Conservation (phyloP, 2,329 filamentous ascomycete genomes). For the Apiospora koreana region DNA sequence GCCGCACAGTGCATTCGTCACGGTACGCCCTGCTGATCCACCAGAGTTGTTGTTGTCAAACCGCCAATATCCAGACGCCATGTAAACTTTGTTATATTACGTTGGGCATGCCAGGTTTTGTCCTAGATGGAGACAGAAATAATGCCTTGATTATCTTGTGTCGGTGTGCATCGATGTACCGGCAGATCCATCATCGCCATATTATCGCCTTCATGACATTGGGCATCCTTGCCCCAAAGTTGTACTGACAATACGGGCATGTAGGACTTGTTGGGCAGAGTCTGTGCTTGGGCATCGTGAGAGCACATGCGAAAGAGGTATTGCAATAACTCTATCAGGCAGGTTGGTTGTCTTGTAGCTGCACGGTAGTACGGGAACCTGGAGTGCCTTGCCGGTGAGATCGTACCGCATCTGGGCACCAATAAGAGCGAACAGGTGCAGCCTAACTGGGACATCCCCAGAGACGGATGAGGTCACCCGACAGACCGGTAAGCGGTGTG, state of each 20-base stretch:
- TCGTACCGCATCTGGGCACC: background rate
- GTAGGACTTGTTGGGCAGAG: background rate
- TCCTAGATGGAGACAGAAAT: too few relatives aligned
- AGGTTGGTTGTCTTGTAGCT: background rate
- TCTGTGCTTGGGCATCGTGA: background rate
- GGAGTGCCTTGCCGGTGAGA: background rate
- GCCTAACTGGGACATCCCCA: background rate
- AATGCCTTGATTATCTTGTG: background rate
- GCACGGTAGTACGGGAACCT: background rate
- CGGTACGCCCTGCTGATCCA: conserved; percentile 1
- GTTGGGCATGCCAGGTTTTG: background rate
- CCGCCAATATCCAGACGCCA: background rate
- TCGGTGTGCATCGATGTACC: too few relatives aligned
- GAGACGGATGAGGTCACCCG: background rate
- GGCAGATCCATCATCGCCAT: background rate
- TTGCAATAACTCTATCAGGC: too few relatives aligned
- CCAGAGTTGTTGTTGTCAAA: background rate
- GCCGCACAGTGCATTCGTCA: background rate
- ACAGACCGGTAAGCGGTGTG: conserved; percentile 2
- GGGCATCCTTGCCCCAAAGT: background rate
- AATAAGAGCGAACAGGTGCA: background rate
- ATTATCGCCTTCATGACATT: background rate
- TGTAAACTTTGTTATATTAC: background rate
- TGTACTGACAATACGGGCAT: background rate
- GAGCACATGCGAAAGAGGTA: background rate